These are phyloP conservation scores for Tympanopsis confertula DNA, from an alignment of 2,329 filamentous ascomycete genomes.

Conservation along the genomic window DNA sequence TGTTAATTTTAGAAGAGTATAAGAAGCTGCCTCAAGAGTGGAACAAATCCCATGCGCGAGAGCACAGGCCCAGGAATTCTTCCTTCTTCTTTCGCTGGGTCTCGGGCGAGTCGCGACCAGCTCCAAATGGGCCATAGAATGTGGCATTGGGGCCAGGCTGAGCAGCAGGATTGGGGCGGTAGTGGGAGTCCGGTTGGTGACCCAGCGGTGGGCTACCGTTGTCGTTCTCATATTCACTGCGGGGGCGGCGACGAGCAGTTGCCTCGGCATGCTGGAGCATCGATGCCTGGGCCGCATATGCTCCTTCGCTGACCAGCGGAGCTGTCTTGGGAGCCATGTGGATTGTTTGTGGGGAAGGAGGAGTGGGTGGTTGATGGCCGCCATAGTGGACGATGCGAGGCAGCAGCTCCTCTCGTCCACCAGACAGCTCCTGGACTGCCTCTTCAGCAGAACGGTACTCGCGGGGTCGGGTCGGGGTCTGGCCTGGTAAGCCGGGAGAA, in stretches of 20 bases:
- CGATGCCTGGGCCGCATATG: conserved; percentile 6
- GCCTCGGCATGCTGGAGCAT: not conserved
- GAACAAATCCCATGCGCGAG: conserved; percentile 58
- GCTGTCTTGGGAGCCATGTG: conserved; percentile 9
- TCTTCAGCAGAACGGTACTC: conserved; percentile 61
- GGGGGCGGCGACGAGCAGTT: not conserved
- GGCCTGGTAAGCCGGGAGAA: conserved; percentile 37
- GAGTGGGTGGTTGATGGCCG: conserved; percentile 54
- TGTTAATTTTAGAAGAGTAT: too few relatives aligned
- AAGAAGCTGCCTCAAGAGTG: conserved; percentile 54
- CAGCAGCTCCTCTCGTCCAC: conserved; percentile 54
- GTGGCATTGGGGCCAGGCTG: not conserved
- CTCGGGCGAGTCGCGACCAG: conserved; percentile 29
- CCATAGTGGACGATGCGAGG: conserved; percentile 59
- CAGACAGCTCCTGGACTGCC: conserved; percentile 52
- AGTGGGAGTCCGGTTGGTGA: not conserved
- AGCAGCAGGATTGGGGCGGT: not conserved
- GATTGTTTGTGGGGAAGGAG: conserved; percentile 35
- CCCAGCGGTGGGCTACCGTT: conserved; percentile 1
- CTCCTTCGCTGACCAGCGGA: not conserved
- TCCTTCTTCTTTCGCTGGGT: conserved; percentile 41
- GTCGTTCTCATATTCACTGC: conserved; percentile 1
- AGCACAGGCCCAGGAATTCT: conserved; percentile 45
- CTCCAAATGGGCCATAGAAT: not conserved
- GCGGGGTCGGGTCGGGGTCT: conserved; percentile 32